Percentiles rank a stretch among this genome's conserved stretches.
Conservation (phyloP, 108 stramenopile genomes). For the Parmales sp. region DNA sequence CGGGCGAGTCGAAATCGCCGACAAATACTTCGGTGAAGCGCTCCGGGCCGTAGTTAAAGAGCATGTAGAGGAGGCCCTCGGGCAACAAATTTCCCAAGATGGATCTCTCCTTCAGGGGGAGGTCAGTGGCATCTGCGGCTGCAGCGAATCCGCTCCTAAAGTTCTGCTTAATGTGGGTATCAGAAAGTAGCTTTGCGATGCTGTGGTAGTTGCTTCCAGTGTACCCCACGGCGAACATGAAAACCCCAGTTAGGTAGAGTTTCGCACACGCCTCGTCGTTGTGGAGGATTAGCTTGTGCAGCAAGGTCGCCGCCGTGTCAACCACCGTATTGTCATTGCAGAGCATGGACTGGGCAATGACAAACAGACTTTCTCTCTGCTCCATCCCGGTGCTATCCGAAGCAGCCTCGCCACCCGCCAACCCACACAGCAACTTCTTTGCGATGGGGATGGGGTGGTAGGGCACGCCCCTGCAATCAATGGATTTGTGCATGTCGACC, state of each 20-base stretch:
- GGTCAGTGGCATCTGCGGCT: slow-evolving; percentile 40
- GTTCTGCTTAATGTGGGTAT: slow-evolving; percentile 53
- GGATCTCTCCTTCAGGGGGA: slow-evolving; percentile 42
- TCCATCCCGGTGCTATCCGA: too few relatives aligned
- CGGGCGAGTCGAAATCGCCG: slow-evolving; percentile 59
- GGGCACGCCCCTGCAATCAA: slow-evolving; percentile 52
- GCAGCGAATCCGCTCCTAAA: slow-evolving; percentile 43
- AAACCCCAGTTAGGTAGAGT: slow-evolving; percentile 56
- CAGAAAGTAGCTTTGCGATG: slow-evolving; percentile 43
- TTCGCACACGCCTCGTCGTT: slow-evolving; percentile 58
- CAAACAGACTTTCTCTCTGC: slow-evolving; percentile 23
- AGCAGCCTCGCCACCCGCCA: slow-evolving; percentile 20
- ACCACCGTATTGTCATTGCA: slow-evolving; percentile 53
- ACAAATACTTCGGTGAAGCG: slow-evolving; percentile 53
- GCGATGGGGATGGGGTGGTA: slow-evolving; percentile 66
- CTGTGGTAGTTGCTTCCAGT: slow-evolving; percentile 48
- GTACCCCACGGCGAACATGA: slow-evolving; percentile 53
- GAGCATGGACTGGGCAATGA: slow-evolving; percentile 48
- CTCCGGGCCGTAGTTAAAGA: slow-evolving; percentile 58
- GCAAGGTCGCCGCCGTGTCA: slow-evolving; percentile 39
- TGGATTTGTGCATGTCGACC: slow-evolving; percentile 48
- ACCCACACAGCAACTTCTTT: slow-evolving; percentile 54
- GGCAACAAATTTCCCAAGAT: slow-evolving; percentile 59
- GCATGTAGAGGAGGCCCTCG: slow-evolving; percentile 49
- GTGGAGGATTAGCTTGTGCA: slow-evolving; percentile 44